phyloP scores from a whole-genome alignment of 768 basidiomycete species.

The Suillus lakei region DNA sequence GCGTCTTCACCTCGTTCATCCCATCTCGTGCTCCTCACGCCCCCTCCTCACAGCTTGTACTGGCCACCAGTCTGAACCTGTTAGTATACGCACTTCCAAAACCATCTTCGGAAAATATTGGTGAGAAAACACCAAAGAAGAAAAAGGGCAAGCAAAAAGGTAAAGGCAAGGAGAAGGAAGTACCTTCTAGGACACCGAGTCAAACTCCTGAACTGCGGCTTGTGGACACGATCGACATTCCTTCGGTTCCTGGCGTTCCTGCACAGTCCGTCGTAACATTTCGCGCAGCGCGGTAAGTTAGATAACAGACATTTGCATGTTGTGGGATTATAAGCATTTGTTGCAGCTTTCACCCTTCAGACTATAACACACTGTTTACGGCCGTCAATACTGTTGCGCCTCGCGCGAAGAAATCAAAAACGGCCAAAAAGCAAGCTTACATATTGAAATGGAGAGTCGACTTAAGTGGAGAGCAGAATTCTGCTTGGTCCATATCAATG shows the following conservation, averaged over 20 bases:
- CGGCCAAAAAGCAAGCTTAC: conserved; percentile 61
- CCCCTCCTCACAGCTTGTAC: conserved; percentile 52
- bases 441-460: conserved; percentile 74
- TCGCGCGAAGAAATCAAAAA: conserved; percentile 59
- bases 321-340: conserved; percentile 15
- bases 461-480: conserved; percentile 60
- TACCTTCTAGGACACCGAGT: conserved; percentile 28
- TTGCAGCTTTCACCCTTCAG: conserved; percentile 59
- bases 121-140: conserved; percentile 27
- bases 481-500: conserved; percentile 59
- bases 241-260: conserved; percentile 49
- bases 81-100: conserved; percentile 63
- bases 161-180: conserved; percentile 49
- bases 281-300: conserved; percentile 60
- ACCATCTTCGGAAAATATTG: conserved; percentile 12
- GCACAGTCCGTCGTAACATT: conserved; percentile 54
- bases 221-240: conserved; percentile 57
- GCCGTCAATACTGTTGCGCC: conserved; percentile 71
- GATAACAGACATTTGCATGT: not conserved
- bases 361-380: conserved; percentile 63
- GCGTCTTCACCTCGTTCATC: conserved; percentile 22
- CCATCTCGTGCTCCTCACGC: not conserved
- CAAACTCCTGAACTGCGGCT: conserved; percentile 40
- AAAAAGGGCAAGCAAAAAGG: conserved; percentile 40
- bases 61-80: conserved; percentile 68